Percentiles rank a stretch among this genome's conserved stretches.
Evolutionary conservation across 257 asterid species (phyloP).

Genomic region (Haberlea rhodopensis): DNA sequence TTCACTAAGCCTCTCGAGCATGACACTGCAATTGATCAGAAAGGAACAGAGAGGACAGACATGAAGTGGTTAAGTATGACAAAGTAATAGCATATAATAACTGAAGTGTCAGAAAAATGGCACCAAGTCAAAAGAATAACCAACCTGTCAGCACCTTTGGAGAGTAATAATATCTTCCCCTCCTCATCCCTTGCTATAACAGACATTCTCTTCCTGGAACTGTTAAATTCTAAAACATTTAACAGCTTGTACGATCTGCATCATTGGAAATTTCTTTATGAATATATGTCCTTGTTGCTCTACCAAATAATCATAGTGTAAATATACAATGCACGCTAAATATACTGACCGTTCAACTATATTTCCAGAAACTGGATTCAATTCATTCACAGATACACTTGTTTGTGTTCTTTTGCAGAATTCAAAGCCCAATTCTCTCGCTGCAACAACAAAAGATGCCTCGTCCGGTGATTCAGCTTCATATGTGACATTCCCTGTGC

Average conservation of each 20-base stretch:
- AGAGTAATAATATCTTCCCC: conserved; percentile 54
- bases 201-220: conserved; percentile 75
- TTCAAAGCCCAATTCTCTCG: conserved; percentile 70
- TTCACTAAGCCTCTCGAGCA: conserved; percentile 57
- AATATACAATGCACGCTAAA: neutral
- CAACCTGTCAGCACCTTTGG: conserved; percentile 85
- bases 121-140: conserved; percentile 22
- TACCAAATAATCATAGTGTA: neutral
- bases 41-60: neutral
- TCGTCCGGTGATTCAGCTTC: conserved; percentile 92
- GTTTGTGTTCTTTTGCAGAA: conserved; percentile 69
- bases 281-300: neutral
- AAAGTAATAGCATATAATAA: conserved; percentile 3
- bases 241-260: conserved; percentile 60
- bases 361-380: conserved; percentile 47
- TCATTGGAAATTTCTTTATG: conserved; percentile 14
- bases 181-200: conserved; percentile 61
- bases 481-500: conserved; percentile 46
- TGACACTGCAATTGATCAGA: conserved; percentile 43
- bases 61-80: conserved; percentile 1
- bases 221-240: conserved; percentile 56
- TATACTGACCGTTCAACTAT: conserved; percentile 51
- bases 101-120: neutral
- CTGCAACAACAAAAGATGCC: conserved; percentile 79
- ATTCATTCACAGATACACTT: conserved; percentile 52